These are phyloP conservation scores for Moniliophthora roreri DNA, from an alignment of 1,284 basidiomycete genomes.

Conservation along the genomic window DNA sequence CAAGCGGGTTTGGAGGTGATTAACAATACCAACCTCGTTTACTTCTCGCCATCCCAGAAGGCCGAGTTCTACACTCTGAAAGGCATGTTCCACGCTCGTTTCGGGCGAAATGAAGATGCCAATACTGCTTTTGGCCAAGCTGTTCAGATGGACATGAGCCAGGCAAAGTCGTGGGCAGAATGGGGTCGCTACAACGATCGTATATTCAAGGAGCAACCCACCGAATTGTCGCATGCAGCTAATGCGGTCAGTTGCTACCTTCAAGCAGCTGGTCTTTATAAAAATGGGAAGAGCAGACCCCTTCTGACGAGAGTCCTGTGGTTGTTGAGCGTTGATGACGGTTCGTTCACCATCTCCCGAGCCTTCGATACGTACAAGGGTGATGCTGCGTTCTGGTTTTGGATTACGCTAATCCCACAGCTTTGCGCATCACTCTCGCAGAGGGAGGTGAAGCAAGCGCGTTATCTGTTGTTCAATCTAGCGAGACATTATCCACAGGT, in stretches of 20 bases:
- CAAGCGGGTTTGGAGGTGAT: constrained; percentile 96
- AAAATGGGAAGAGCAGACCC: constrained; percentile 91
- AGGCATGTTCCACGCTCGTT: constrained; percentile 96
- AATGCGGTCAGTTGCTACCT: constrained; percentile 98
- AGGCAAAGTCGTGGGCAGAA: constrained; percentile 98
- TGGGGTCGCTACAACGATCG: constrained; percentile 97
- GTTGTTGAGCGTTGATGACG: constrained; percentile 95
- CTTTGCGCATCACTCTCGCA: constrained; percentile 90
- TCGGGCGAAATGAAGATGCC: constrained; percentile 88
- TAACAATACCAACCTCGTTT: constrained; percentile 99
- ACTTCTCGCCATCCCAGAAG: constrained; percentile 94
- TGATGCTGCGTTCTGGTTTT: constrained; percentile 97
- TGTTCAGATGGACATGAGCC: constrained; percentile 92
- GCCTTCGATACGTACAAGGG: constrained; percentile 98
- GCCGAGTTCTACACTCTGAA: constrained; percentile 99
- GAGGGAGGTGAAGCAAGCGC: constrained; percentile 91
- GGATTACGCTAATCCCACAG: constrained; percentile 98
- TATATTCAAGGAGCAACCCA: constrained; percentile 85
- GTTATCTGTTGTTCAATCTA: constrained; percentile 87
- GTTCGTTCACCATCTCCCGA: constrained; percentile 71
- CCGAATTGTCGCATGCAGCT: constrained; percentile 76
- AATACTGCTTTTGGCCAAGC: constrained; percentile 93
- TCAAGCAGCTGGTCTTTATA: constrained; percentile 96
- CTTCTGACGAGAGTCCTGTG: constrained; percentile 92
- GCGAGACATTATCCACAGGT: constrained; percentile 95